Conservation (phyloP, 768 basidiomycete genomes). For the Pisolithus albus region DNA sequence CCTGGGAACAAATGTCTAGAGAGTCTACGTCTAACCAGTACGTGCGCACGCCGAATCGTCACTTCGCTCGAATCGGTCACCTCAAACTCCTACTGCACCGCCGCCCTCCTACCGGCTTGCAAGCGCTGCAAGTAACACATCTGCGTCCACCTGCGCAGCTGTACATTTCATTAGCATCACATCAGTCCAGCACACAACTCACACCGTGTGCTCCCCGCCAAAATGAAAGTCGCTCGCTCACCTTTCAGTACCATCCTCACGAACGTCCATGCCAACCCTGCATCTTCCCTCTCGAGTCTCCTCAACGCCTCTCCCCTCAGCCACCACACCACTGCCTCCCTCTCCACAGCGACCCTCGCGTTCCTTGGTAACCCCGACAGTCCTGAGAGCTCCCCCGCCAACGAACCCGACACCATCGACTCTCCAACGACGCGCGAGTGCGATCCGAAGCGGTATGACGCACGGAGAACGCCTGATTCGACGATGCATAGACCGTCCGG, state of each 20-base stretch:
- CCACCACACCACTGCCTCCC: slow-evolving; percentile 75
- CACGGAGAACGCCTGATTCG: slow-evolving; percentile 78
- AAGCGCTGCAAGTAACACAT: slow-evolving; percentile 52
- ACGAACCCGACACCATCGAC: slow-evolving; percentile 88
- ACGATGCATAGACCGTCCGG: slow-evolving; percentile 87
- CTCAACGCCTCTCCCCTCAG: slow-evolving; percentile 54
- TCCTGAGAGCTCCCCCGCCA: slow-evolving; percentile 87
- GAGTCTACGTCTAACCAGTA: too few relatives aligned
- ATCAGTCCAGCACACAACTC: neutral
- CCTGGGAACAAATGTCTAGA: too few relatives aligned
- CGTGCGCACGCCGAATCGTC: too few relatives aligned
- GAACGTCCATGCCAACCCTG: slow-evolving; percentile 59
- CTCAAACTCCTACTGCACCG: too few relatives aligned
- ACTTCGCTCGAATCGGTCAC: too few relatives aligned
- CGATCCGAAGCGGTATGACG: slow-evolving; percentile 72
- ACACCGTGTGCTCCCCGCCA: neutral
- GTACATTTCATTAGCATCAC: neutral
- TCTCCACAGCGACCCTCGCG: slow-evolving; percentile 79
- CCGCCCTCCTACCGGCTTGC: slow-evolving; percentile 30
- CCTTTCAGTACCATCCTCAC: slow-evolving; percentile 69
- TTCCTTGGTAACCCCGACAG: slow-evolving; percentile 76
- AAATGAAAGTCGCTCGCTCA: slow-evolving; percentile 25
- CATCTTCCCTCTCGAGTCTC: slow-evolving; percentile 59
- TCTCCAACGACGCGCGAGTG: slow-evolving; percentile 67
- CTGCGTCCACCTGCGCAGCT: slow-evolving; percentile 64